Base-by-base conservation (phyloP, 805 yeast genomes). In the Ogataea neopini region DNA sequence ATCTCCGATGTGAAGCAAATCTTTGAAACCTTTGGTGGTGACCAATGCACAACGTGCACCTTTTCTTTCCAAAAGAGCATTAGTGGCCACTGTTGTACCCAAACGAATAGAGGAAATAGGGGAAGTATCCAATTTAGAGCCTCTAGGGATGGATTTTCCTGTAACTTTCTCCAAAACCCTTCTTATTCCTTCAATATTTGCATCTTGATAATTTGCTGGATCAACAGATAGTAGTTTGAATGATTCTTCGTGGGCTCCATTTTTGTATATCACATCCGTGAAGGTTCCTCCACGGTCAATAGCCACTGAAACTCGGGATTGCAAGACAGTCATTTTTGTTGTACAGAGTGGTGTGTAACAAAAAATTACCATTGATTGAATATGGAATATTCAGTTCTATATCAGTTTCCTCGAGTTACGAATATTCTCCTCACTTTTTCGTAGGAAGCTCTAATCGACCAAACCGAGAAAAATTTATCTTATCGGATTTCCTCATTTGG, bases 221-320 rank as follows among this genome's bases (percentile, higher is more conserved):
- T 60, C 64, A 4, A 52, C 64, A 1, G 62, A 57, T 13, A 60
- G 45, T 13, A 60, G 43, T 30, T 60, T 60, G 50, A 60, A 75
- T 44, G 64, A 63, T 11, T 39, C 44, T 43, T 75, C 79, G 5
- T 58, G 61, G 33, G 68, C 64, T 28, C 62, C 64, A 2, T 76
- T 75, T 33, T 72, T 68, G 43, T 63, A 67, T 41, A 71, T 66
- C 30, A 74, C 74, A 55, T 75, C 80, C 33, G 75, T 69, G 59
- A 75, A 75, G 6, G 76, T 73, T 49, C 77, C 77, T 43, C 77
- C 77, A 22, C 61, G 47, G 33, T 58, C 62, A 22, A 51, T 51
- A 7, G 55, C 52, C 15, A 51, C 45, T 4, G 43, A 45, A 11
- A 51, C 33, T 15, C 15, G 18, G n/a, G 29, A 22, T 2, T 40